Conservation (phyloP, 2,329 filamentous ascomycete genomes). For the Botryotinia calthae region DNA sequence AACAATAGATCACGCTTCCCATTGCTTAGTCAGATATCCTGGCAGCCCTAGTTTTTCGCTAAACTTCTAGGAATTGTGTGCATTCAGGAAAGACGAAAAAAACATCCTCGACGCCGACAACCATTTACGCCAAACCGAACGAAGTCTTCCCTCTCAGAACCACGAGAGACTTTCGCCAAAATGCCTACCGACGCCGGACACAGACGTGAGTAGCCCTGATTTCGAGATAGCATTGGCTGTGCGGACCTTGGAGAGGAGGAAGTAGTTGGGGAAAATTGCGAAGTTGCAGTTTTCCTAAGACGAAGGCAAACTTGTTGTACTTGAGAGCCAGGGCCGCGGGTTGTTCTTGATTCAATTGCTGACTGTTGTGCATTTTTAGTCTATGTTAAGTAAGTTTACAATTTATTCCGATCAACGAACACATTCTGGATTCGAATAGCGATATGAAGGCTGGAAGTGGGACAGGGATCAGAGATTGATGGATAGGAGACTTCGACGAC, state of each 20-base stretch:
- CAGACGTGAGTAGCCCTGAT: conserved; percentile 67
- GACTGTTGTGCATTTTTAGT: conserved; percentile 50
- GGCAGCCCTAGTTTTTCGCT: conserved; percentile 20
- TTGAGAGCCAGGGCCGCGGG: background rate
- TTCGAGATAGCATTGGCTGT: background rate
- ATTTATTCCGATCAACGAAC: conserved; percentile 20
- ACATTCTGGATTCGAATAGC: conserved; percentile 1
- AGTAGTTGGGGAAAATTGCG: background rate
- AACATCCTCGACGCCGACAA: conserved; percentile 36
- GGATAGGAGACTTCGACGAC: conserved; percentile 13
- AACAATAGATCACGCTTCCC: background rate
- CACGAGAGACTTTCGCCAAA: conserved; percentile 57
- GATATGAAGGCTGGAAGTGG: background rate
- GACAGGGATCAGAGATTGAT: background rate
- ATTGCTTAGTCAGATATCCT: conserved; percentile 1
- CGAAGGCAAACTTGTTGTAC: background rate
- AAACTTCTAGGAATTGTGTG: conserved; percentile 13
- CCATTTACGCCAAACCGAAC: conserved; percentile 27
- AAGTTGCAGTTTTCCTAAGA: background rate
- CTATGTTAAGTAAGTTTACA: conserved; percentile 80
- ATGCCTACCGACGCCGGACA: conserved; percentile 88
- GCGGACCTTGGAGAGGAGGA: background rate
- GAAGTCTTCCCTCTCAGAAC: conserved; percentile 43
- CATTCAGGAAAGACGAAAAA: conserved; percentile 21
- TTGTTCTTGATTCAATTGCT: conserved; percentile 30